Evolutionary conservation across 257 asterid species (phyloP).

Genomic region (Solanum chiquidenum): DNA sequence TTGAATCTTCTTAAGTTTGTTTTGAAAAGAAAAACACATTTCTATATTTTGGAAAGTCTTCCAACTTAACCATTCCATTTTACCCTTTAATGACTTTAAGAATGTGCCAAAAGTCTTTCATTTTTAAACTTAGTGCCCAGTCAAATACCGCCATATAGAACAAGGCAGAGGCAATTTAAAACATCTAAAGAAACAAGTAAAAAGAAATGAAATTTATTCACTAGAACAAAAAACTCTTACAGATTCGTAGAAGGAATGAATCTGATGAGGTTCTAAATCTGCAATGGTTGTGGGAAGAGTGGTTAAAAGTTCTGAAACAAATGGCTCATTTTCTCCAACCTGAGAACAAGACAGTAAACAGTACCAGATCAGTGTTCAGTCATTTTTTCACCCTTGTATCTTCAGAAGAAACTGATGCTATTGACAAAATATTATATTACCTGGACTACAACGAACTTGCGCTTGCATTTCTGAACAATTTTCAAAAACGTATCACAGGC

Average conservation of each 20-base stretch:
- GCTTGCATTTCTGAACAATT: slow-evolving; percentile 98
- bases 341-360: slow-evolving; percentile 18
- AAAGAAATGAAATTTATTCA: neutral
- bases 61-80: neutral
- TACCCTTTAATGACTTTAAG: neutral
- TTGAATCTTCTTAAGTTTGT: neutral
- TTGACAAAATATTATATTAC: slow-evolving; percentile 9
- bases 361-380: neutral
- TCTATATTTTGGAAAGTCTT: neutral
- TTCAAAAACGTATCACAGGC: slow-evolving; percentile 97
- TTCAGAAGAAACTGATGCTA: neutral
- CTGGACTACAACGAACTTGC: slow-evolving; percentile 87
- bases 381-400: neutral
- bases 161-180: neutral
- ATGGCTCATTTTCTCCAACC: slow-evolving; percentile 96
- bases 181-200: neutral
- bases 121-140: neutral
- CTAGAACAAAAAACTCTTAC: slow-evolving; percentile 29
- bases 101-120: neutral
- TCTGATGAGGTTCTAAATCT: slow-evolving; percentile 95
- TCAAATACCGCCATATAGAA: neutral
- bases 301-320: slow-evolving; percentile 86
- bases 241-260: slow-evolving; percentile 93
- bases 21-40: neutral
- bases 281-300: slow-evolving; percentile 75